Base-by-base conservation (phyloP, 2,329 filamentous ascomycete species). In the Fusarium bulbicola region DNA sequence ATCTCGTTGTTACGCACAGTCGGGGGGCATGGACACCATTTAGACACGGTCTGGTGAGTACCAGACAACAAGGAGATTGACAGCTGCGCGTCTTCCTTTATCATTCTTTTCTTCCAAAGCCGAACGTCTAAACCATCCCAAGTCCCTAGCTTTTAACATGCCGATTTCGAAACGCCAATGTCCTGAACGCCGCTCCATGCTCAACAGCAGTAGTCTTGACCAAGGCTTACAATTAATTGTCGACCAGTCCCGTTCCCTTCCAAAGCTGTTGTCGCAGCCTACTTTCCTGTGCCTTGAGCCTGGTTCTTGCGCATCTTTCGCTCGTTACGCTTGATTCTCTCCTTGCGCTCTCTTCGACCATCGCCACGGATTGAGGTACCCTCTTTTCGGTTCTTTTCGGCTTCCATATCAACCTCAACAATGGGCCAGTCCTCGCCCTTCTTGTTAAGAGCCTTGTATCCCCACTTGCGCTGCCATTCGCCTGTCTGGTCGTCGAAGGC, bases 401-500 rank as follows among this genome's bases (percentile, higher is more conserved):
- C 90, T 81, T 92, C 90, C 81, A 92, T 90, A 80, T 97, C 92
- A 60, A 99, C 92, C 89, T 98, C 96, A 66, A 98, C 94, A 76
- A 98, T 86, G 24, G 66, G 66, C 93, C 95, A 97, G 79, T 97
- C 87, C 83, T 97, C 92, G 26, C 90, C 92, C 70, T 91, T 91
- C 86, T 96, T 95, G 83, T 96, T 96, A 82, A 93, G 91, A 69
- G 92, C 95, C 85, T 95, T 93, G 85, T 96, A 97, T 2, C 96
- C 96, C 94, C 95, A 99, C 83, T 95, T 95, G 72, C 93, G 92
- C 80, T 94, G 93, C 94, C 95, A 98, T 81, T 96, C 93, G 74
- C 93, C 93, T 37, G 86, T 93, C 66, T 88, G 90, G 83, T 97
- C 93, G 82, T 98, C 94, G 82, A 92, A 98, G 63, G 92, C 90